Base-by-base conservation (phyloP, 2,329 filamentous ascomycete species). In the Phyllosticta citribraziliensis region DNA sequence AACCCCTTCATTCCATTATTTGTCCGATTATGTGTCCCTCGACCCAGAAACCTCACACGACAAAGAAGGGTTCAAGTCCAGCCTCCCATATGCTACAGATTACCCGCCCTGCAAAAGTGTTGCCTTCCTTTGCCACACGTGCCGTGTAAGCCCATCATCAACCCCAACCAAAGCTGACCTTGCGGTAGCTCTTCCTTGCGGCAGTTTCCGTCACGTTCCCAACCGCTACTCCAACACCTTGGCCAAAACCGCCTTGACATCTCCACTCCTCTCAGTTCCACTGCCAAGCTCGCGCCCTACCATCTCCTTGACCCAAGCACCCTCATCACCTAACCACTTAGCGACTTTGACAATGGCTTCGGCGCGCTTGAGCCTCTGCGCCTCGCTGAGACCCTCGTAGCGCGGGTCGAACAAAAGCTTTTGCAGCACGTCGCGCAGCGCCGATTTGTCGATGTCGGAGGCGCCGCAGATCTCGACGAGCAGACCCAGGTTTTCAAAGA, bases 381-480 rank as follows among this genome's bases (percentile, higher is more conserved):
- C 68, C 63, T 71, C 70, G 3, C 66, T 66, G 33, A 70, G 59
- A 2, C 67, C 68, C 30, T 68, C 66, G 52, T 68, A 68, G 24
- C 60, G 65, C 5, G 65, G 50, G 55, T 70, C 65, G 57, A 71
- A 69, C 1, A 71, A 60, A 9, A 69, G 14, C 50, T 65, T 67
- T 52, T 65, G 63, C 11, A 70, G 53, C 5, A 59, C 60, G 3
- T 62, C 50, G n/a, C 65, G 66, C 14, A 64, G 60, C 25, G 65
- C 56, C 17, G 33, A 11, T 30, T 61, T 55, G 30, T 61, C 52
- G 25, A 52, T 51, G 10, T 55, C 50, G 12, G 60, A 62, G 51
- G 20, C 50, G 25, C 53, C 56, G 51, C 62, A 51, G 20, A 52
- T 14, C 5, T 61, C 58, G 58, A 70, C 69, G 2, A 70, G 62